Evolutionary conservation across 2,329 filamentous ascomycete species (phyloP), one percentile per base, ranked within the genome.

Genomic region (Aspergillus luchuensis): DNA sequence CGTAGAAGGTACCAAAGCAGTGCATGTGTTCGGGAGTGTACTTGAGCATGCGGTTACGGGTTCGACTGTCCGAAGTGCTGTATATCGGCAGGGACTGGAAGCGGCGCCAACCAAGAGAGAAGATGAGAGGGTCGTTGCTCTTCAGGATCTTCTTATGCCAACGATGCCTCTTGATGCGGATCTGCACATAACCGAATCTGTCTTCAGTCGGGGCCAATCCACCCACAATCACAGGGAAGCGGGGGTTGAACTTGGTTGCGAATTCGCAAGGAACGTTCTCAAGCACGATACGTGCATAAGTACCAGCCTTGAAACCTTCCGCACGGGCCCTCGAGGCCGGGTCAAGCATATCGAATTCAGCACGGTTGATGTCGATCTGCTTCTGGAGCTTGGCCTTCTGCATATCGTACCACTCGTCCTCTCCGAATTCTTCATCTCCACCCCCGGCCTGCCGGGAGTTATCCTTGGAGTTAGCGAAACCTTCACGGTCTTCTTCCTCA

Each of bases 71-170:
- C 23, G 91, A 95, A 59, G 95, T 97, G 79, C 90, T 95, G 85
- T 97, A 99, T 61, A 97, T 88, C 17, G 94, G 94, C 67, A 95
- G 82, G 5, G 90, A 89, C 78, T 98, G 95, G 82, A 99, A 99
- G 62, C 95, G 86, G 54, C 95, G 86, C 95, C 95, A 99, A 45
- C 95, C 95, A 47, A 99, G 84, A 2, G 93, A 97, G 82, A 99
- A 95, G 74, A 99, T 97, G 55, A 99, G 84, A 15, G 95, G 96
- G 72, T 99, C 95, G 74, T 96, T 97, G 36, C 92, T 98, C 82
- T 99, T 99, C 67, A 99, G 84, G 68, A 98, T 98, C 82, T 95
- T 96, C 85, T 97, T 97, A 81, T 99, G 95, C 96, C 96, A 99
- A 67, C 95, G 85, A 76, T 99, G 95, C 57, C 92, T 87, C 85